Conservation (phyloP, 768 basidiomycete genomes). For the Leucosporidium yakuticum region DNA sequence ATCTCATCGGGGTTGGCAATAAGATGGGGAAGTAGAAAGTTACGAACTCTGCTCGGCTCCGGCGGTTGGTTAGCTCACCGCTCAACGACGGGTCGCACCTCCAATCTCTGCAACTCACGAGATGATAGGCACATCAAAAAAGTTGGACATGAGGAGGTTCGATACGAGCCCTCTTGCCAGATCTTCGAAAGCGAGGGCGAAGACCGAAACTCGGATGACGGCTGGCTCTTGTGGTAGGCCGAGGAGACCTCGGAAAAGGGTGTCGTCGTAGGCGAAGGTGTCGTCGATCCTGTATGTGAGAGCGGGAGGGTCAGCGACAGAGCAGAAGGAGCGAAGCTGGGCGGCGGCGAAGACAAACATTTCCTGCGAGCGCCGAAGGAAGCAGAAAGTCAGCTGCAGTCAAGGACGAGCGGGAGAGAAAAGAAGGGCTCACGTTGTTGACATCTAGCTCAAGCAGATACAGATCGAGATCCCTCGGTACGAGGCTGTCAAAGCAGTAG, state of each 20-base stretch:
- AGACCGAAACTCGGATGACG: slow-evolving; percentile 27
- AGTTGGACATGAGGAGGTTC: slow-evolving; percentile 3
- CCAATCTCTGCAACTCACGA: too few species aligned
- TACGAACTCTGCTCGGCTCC: slow-evolving; percentile 21
- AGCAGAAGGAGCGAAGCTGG: too few species aligned
- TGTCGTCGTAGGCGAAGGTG: slow-evolving; percentile 19
- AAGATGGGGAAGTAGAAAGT: slow-evolving; percentile 24
- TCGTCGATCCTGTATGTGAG: neutral
- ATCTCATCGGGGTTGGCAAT: slow-evolving; percentile 20
- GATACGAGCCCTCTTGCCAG: neutral
- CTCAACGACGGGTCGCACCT: too few species aligned
- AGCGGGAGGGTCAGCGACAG: neutral
- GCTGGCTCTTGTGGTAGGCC: slow-evolving; percentile 28
- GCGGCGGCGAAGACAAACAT: too few species aligned
- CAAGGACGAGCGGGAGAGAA: too few species aligned
- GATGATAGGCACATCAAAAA: slow-evolving; percentile 25
- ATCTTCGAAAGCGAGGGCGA: slow-evolving; percentile 23
- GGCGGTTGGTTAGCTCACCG: neutral
- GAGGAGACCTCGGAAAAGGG: slow-evolving; percentile 29
- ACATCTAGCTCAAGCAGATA: slow-evolving; percentile 15
- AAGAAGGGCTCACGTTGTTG: too few species aligned
- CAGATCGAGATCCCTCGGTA: slow-evolving; percentile 2
- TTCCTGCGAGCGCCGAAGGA: too few species aligned
- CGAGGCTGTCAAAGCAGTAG: slow-evolving; percentile 1
- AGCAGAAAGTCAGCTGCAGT: too few species aligned